Conservation (phyloP, 192 early-diverging fungal species). For the Backusella psychrophila region DNA sequence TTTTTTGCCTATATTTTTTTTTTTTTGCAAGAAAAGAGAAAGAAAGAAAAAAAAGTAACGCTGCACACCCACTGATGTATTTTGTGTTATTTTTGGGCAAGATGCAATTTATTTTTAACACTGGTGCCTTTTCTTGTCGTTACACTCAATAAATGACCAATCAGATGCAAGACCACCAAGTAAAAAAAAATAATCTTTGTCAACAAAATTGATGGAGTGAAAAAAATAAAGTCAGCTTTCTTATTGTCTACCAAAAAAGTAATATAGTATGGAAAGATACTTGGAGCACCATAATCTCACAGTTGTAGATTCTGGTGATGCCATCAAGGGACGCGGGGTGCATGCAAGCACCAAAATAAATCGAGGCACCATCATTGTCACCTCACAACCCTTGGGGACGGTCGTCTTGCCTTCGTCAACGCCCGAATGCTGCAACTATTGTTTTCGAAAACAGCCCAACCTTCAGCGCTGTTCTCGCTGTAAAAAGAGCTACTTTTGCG, state of each 20-base stretch:
- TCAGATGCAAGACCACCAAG: neutral
- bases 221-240: conserved; percentile 1
- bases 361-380: conserved; percentile 35
- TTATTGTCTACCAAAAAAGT: neutral
- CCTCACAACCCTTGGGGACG: conserved; percentile 36
- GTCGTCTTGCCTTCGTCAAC: conserved; percentile 15
- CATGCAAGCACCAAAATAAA: conserved; percentile 28
- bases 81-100: neutral
- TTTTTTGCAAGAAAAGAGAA: neutral
- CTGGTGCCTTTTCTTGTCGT: neutral
- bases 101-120: neutral
- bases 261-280: neutral
- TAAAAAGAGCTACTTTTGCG: conserved; percentile 31
- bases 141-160: neutral
- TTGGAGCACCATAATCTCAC: conserved; percentile 10
- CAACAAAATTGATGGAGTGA: neutral
- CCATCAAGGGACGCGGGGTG: conserved; percentile 17
- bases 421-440: conserved; percentile 30
- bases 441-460: conserved; percentile 21
- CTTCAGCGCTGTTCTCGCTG: conserved; percentile 33
- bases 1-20: too few relatives aligned
- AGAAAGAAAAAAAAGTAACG: neutral
- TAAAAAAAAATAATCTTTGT: neutral
- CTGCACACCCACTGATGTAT: neutral
- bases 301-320: neutral